Evolutionary conservation across 139 green algal species (phyloP), one percentile per base, ranked within the genome.

Genomic region (Trebouxia sp.): DNA sequence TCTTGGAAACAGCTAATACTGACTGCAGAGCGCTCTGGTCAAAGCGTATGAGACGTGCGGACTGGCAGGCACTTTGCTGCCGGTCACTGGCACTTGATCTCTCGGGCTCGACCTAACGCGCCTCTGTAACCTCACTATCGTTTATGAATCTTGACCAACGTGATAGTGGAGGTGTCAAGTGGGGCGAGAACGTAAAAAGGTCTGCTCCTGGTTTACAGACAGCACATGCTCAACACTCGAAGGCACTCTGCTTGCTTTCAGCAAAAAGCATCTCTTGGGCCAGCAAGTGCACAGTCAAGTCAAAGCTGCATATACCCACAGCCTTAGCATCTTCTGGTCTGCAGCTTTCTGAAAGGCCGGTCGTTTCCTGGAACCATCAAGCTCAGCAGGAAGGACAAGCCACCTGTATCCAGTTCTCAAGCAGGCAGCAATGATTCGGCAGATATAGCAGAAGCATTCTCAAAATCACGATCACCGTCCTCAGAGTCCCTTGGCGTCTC

Each of bases 301-400:
- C n/a, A n/a, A n/a, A n/a, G n/a, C n/a, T n/a, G n/a, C 2, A 53
- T 5, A 17, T 53, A 26, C 20, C 1, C 1, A 6, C 14, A 6
- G 47, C 20, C 47, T 53, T 14, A 53, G 20, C 14, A 3, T 53
- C 47, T 53, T 17, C 20, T 1, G 15, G 2, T 51, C 1, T 78
- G 32, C 78, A 82, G 78, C 47, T 82, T 82, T 28, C 42, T 82
- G 26, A 82, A 76, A 41, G 78, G 78, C 15, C 78, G 78, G 12
- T 66, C 48, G 5, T 77, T 82, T 14, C 78, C 78, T 53, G 78
- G 78, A 28, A 82, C 78, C 9, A 70, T 82, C 37, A 69, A 70
- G 42, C 62, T 82, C 12, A 82, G 53, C 43, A 55, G 78, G 41
- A 53, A 43, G 15, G 65, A 82, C 30, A 76, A n/a, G 22, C 28